Percentiles rank a stretch among this genome's conserved stretches.
phyloP scores from a whole-genome alignment of 148 eudicot genomes.

The Spergularia bocconei region DNA sequence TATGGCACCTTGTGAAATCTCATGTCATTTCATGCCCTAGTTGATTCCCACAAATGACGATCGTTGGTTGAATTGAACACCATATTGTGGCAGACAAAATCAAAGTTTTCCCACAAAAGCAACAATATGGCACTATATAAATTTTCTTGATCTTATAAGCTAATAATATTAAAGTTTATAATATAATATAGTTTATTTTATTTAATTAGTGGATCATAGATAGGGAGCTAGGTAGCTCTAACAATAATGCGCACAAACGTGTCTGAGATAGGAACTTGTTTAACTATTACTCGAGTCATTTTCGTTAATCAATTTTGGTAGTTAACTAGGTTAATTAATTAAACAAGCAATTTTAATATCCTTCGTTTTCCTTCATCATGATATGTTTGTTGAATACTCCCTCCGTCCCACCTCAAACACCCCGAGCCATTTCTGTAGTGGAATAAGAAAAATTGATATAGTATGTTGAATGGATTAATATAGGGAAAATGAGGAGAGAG shows the following conservation, averaged over 20 bases:
- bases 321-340: slow-evolving; percentile 23
- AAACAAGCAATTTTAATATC: neutral
- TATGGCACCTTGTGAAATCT: slow-evolving; percentile 30
- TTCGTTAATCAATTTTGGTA: neutral
- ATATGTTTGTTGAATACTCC: neutral
- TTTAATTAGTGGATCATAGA: neutral
- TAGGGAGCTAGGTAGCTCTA: neutral
- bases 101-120: slow-evolving; percentile 25
- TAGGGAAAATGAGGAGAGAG: no score
- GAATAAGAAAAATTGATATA: no score
- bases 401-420: no score
- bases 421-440: no score
- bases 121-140: slow-evolving; percentile 9
- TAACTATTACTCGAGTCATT: neutral
- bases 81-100: slow-evolving; percentile 33
- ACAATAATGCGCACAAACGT: slow-evolving; percentile 22
- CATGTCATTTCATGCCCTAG: slow-evolving; percentile 45
- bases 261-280: slow-evolving; percentile 14
- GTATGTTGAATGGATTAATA: no score
- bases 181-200: neutral
- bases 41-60: slow-evolving; percentile 41
- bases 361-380: neutral
- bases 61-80: slow-evolving; percentile 23
- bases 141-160: neutral
- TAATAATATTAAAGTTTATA: neutral